Conservation (phyloP, 1,284 basidiomycete species). For the Earliella scabrosa region DNA sequence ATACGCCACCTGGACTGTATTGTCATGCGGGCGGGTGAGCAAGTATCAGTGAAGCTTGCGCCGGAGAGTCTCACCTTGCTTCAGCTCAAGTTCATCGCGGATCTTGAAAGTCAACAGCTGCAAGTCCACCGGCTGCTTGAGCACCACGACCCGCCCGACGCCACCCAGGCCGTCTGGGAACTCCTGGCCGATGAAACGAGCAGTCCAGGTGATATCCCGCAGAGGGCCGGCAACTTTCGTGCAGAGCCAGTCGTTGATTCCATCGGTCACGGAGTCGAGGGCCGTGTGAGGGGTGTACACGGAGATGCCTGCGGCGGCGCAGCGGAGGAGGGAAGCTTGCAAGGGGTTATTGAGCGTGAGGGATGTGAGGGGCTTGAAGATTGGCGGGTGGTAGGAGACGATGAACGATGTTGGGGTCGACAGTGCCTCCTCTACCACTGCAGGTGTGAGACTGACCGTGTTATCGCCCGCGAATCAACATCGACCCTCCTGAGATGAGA, state of each 20-base stretch:
- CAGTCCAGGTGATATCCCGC: constrained; percentile 19
- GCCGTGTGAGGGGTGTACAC: constrained; percentile 90
- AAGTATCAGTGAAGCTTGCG: neutral
- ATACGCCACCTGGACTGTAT: constrained; percentile 78
- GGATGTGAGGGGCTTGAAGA: constrained; percentile 83
- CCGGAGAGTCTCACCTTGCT: constrained; percentile 52
- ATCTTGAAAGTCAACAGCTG: constrained; percentile 65
- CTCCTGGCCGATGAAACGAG: constrained; percentile 25
- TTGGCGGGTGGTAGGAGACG: constrained; percentile 89
- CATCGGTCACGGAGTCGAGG: constrained; percentile 81
- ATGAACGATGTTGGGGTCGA: constrained; percentile 66
- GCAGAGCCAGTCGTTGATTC: constrained; percentile 85
- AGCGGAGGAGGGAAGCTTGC: constrained; percentile 80
- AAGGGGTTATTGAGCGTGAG: constrained; percentile 81
- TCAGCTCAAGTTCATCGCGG: constrained; percentile 69
- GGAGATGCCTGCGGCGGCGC: constrained; percentile 82
- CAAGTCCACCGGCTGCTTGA: constrained; percentile 61
- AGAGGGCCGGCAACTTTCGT: constrained; percentile 25
- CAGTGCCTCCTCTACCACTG: constrained; percentile 80
- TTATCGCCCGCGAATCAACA: too few relatives aligned
- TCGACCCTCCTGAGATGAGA: too few relatives aligned
- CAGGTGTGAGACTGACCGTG: constrained; percentile 68
- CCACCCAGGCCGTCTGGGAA: constrained; percentile 48
- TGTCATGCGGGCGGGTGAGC: neutral
- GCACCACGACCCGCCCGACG: constrained; percentile 68